These are phyloP conservation scores for Colletotrichum sansevieriae DNA, from an alignment of 2,329 filamentous ascomycete species.

Conservation along the genomic window DNA sequence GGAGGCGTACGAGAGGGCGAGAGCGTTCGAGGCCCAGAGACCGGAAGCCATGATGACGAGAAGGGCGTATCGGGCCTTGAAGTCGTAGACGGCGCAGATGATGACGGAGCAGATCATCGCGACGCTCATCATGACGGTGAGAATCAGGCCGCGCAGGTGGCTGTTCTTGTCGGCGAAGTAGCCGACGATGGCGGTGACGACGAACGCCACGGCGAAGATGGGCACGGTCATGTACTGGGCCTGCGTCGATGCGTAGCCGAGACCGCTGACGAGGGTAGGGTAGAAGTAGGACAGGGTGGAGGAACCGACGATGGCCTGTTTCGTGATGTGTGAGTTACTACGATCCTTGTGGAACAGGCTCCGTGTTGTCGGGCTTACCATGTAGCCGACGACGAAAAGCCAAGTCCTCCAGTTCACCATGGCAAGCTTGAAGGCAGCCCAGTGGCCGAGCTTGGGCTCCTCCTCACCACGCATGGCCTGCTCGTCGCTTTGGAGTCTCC, in stretches of 20 bases:
- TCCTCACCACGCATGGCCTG: slow-evolving; percentile 74
- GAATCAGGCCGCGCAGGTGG: slow-evolving; percentile 59
- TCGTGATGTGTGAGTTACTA: slow-evolving; percentile 43
- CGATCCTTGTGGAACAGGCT: slow-evolving; percentile 32
- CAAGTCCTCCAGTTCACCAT: slow-evolving; percentile 57
- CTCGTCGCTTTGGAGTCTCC: slow-evolving; percentile 71
- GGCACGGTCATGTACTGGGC: slow-evolving; percentile 59
- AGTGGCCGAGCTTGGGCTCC: slow-evolving; percentile 61
- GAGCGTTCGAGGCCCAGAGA: slow-evolving; percentile 66
- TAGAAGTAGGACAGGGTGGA: slow-evolving; percentile 52
- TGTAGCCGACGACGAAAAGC: slow-evolving; percentile 57
- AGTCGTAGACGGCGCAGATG: slow-evolving; percentile 63
- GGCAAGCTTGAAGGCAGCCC: slow-evolving; percentile 42
- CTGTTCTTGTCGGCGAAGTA: slow-evolving; percentile 61
- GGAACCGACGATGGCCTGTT: slow-evolving; percentile 49
- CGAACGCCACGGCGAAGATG: slow-evolving; percentile 66
- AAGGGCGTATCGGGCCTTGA: slow-evolving; percentile 64
- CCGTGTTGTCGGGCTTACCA: slow-evolving; percentile 45
- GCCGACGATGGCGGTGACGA: slow-evolving; percentile 61
- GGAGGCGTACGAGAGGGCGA: slow-evolving; percentile 64
- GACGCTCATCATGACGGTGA: slow-evolving; percentile 61
- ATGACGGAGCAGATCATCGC: slow-evolving; percentile 55
- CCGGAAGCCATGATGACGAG: slow-evolving; percentile 68
- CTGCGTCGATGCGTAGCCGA: slow-evolving; percentile 48
- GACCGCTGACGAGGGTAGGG: slow-evolving; percentile 50